Conservation (phyloP, 2,329 filamentous ascomycete genomes). For the Mollisia scopiformis region DNA sequence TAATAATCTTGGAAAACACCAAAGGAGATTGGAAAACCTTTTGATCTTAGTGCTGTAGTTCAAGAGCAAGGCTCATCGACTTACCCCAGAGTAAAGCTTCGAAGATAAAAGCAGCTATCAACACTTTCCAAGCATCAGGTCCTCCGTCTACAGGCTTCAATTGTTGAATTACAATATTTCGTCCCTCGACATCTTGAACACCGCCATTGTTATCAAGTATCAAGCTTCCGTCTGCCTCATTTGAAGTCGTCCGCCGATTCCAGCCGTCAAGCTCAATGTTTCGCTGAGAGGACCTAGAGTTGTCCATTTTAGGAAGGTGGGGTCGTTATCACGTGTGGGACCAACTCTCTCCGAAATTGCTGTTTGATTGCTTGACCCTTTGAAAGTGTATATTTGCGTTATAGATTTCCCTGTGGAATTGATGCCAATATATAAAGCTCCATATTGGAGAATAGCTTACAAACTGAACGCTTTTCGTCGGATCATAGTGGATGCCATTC, state of each 20-base stretch:
- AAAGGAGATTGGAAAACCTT: conserved; percentile 70
- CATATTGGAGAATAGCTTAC: too few species aligned
- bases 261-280: conserved; percentile 6
- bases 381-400: not conserved
- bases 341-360: not conserved
- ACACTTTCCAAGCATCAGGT: conserved; percentile 46
- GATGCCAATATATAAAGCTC: not conserved
- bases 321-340: not conserved
- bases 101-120: conserved; percentile 52
- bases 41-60: conserved; percentile 28
- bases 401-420: not conserved
- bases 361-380: not conserved
- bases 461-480: not conserved
- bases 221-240: not conserved
- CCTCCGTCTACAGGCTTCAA: conserved; percentile 33
- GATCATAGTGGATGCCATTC: not conserved
- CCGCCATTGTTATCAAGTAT: not conserved
- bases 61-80: not conserved
- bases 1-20: conserved; percentile 76
- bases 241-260: not conserved
- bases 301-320: not conserved
- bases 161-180: conserved; percentile 5
- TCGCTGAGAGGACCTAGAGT: not conserved
- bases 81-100: conserved; percentile 58
- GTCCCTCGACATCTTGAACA: not conserved